Percentiles rank a stretch among this genome's conserved stretches.
These are phyloP conservation scores for Podospora pseudopauciseta DNA, from an alignment of 495 filamentous ascomycete species.

Conservation along the genomic window DNA sequence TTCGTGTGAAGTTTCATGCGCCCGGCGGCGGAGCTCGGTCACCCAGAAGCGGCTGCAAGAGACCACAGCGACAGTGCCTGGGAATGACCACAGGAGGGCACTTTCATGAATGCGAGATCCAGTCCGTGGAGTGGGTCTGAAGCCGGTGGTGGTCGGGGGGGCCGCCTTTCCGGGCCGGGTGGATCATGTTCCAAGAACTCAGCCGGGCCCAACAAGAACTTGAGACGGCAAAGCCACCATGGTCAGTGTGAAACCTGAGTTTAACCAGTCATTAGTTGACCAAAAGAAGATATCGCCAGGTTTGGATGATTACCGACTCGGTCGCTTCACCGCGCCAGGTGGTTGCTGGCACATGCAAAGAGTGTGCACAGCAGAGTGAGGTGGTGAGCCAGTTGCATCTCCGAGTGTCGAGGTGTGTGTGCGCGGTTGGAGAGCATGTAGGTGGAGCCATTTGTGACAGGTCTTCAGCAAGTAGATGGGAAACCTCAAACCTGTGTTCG, in stretches of 20 bases:
- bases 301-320: background rate
- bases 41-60: background rate
- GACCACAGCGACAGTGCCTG: background rate
- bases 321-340: too few relatives aligned
- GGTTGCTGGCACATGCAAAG: too few relatives aligned
- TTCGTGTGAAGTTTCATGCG: background rate
- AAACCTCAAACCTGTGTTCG: too few relatives aligned
- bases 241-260: background rate
- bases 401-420: too few relatives aligned
- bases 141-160: background rate
- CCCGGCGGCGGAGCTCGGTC: too few relatives aligned
- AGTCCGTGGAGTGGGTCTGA: background rate
- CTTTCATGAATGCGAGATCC: background rate
- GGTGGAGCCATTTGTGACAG: too few relatives aligned
- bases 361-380: too few relatives aligned
- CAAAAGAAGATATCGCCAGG: background rate
- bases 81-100: background rate
- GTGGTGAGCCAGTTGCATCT: too few relatives aligned
- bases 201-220: background rate
- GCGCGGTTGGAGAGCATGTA: too few relatives aligned
- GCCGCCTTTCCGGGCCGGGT: background rate
- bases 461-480: too few relatives aligned
- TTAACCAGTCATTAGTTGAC: background rate
- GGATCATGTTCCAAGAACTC: background rate
- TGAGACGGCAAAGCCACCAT: background rate